Evolutionary conservation across 306 rosid genomes (phyloP).

Genomic region (Ochetophila trinervis): DNA sequence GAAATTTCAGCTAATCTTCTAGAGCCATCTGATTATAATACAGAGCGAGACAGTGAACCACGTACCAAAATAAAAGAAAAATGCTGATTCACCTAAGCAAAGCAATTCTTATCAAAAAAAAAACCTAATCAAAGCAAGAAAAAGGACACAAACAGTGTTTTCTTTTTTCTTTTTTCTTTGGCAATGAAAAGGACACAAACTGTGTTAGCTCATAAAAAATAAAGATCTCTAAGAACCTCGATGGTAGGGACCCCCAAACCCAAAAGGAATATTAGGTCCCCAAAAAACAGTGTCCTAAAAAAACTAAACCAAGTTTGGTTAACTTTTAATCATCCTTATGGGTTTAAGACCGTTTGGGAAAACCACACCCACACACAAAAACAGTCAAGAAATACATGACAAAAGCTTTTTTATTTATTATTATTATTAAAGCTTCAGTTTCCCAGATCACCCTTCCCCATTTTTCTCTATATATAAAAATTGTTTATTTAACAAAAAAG

Average conservation of each 20-base stretch:
- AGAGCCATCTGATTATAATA: not conserved
- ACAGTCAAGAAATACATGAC: slow-evolving; percentile 14
- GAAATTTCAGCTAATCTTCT: not conserved
- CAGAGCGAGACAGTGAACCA: slow-evolving; percentile 12
- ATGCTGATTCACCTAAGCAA: slow-evolving; percentile 6
- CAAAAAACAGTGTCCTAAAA: not conserved
- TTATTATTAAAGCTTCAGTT: slow-evolving; percentile 17
- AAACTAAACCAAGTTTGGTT: slow-evolving; percentile 32
- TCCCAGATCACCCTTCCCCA: slow-evolving; percentile 24
- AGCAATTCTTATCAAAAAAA: too few relatives aligned
- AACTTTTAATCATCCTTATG: slow-evolving; percentile 31
- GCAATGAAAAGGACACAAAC: not conserved
- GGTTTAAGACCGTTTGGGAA: slow-evolving; percentile 70
- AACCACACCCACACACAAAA: not conserved
- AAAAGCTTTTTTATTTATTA: slow-evolving; percentile 5
- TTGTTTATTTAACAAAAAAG: not conserved
- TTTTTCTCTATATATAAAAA: slow-evolving; percentile 9
- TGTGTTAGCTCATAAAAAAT: not conserved
- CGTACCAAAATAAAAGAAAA: slow-evolving; percentile 6
- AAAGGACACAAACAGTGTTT: not conserved
- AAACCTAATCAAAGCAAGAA: too few relatives aligned
- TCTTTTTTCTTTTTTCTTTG: too few relatives aligned
- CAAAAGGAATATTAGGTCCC: too few relatives aligned
- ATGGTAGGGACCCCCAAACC: slow-evolving; percentile 17
- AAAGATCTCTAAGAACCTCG: not conserved